Conservation (phyloP, 1,284 basidiomycete genomes). For the Leccinum colubrinum region DNA sequence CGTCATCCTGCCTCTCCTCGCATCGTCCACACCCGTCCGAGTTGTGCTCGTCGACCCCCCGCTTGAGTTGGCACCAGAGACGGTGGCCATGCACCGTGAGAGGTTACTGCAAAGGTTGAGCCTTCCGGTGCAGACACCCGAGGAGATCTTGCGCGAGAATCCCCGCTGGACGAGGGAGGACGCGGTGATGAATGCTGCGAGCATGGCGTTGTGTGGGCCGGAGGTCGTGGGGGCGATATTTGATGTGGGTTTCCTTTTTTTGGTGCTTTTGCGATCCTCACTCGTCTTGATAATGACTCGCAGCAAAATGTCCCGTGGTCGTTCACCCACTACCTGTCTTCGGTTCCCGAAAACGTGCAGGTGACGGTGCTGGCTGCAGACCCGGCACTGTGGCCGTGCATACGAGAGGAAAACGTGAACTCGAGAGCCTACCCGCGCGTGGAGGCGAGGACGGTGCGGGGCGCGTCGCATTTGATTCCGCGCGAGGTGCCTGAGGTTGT, state of each 20-base stretch:
- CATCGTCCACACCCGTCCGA: not conserved
- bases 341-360: slow-evolving; percentile 12
- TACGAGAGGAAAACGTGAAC: slow-evolving; percentile 9
- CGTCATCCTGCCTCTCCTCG: slow-evolving; percentile 8
- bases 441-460: slow-evolving; percentile 7
- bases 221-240: not conserved
- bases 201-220: not conserved
- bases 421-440: slow-evolving; percentile 11
- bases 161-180: slow-evolving; percentile 3
- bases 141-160: not conserved
- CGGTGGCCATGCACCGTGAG: not conserved
- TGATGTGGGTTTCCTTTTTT: slow-evolving; percentile 4
- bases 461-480: slow-evolving; percentile 10
- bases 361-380: slow-evolving; percentile 19
- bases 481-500: slow-evolving; percentile 7
- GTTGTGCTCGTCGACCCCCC: slow-evolving; percentile 23
- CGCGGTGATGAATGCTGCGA: not conserved
- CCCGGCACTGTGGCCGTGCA: not conserved
- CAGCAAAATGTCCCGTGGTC: slow-evolving; percentile 15
- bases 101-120: not conserved
- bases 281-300: not conserved
- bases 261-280: not conserved
- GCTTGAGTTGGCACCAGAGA: slow-evolving; percentile 1
- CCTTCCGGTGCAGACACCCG: not conserved
- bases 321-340: slow-evolving; percentile 3